Evolutionary conservation across 2,329 filamentous ascomycete species (phyloP), one percentile per base, ranked within the genome.

Genomic region (Polytolypa hystricis): DNA sequence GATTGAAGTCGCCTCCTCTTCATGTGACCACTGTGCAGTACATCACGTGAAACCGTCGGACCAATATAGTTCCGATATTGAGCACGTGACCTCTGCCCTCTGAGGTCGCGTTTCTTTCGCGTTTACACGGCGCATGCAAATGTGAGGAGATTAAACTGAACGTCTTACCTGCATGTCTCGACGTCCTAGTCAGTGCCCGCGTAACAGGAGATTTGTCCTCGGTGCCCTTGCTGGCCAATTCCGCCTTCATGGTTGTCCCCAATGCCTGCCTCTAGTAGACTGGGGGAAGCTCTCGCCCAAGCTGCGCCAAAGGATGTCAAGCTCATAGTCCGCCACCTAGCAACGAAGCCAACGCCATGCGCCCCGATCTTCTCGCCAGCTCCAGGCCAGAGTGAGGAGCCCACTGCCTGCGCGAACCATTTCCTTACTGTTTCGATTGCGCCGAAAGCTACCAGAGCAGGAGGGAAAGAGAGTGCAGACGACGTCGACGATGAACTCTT

Each of bases 401-500:
- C 74, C 41, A 98, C 91, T 0, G 89, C 80, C 49, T 81, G 84
- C 62, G 85, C 94, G 57, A 86, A 74, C 31, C 91, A 98, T 56
- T 93, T 82, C 45, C 64, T 84, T 14, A 65, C 73, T 4, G 69
- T 76, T 14, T 74, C 73, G 1, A 67, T 75, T 42, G 48, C 50
- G 30, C 35, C 51, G 8, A 30, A 34, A 9, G 19, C 17, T 11
- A 16, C 23, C 4, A 14, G 15, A 19, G n/a, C 35, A 14, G 20
- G 23, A 15, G n/a, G n/a, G n/a, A n/a, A n/a, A n/a, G 18, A 12
- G 15, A n/a, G 30, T 18, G 32, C 26, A 36, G 37, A 30, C 20
- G 38, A 45, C 10, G 47, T 31, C 18, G 44, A 49, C 21, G 49
- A 62, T 14, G 69, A 77, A 43, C 70, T 93, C 1, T 63, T 95